Conservation (phyloP, 83 land plant genomes). For the Thuja plicata region DNA sequence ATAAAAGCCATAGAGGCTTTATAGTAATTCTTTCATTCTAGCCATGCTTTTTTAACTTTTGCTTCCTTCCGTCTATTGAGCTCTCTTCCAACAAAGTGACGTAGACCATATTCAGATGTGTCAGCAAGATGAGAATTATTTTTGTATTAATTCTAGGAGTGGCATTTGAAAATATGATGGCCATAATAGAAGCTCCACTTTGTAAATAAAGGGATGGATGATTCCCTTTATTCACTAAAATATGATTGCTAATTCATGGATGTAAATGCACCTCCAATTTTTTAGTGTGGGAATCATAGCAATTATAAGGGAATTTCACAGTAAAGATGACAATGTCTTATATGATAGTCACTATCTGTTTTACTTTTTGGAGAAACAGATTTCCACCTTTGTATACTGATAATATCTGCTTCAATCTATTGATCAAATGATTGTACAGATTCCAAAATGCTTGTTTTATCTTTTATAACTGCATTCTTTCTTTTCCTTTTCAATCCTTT, state of each 20-base stretch:
- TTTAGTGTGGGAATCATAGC: too few relatives aligned
- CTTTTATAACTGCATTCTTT: background rate
- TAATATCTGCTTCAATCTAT: background rate
- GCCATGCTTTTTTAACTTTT: background rate
- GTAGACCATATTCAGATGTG: background rate
- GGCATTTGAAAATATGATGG: background rate
- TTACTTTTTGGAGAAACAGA: background rate
- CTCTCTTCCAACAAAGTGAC: background rate
- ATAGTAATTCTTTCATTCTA: background rate
- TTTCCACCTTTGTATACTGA: background rate
- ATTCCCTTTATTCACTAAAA: background rate
- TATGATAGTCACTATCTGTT: background rate
- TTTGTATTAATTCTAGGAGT: background rate
- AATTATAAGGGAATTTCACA: background rate
- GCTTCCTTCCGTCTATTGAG: background rate
- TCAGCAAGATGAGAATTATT: background rate
- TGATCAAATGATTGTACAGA: background rate
- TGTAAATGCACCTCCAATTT: too few relatives aligned
- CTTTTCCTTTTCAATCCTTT: background rate
- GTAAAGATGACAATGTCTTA: background rate
- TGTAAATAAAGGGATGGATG: background rate
- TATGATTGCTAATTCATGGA: too few relatives aligned
- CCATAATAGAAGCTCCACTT: background rate
- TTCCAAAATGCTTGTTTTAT: background rate
- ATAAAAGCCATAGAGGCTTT: background rate